Evolutionary conservation across 306 rosid genomes (phyloP), one percentile per base, ranked within the genome.

Genomic region (Sophora flavescens): DNA sequence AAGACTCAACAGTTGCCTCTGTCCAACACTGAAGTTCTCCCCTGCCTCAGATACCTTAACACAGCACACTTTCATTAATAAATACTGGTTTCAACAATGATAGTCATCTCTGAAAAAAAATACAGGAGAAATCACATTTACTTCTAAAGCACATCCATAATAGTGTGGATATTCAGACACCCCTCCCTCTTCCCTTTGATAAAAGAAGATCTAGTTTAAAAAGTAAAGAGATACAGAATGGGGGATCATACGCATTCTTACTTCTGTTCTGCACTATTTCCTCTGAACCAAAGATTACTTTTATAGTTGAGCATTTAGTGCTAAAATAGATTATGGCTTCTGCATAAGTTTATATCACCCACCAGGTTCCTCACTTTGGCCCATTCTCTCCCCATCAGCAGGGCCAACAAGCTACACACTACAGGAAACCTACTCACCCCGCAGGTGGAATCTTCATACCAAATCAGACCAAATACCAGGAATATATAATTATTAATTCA

Each of bases 21-120:
- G 97, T 77, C 98, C 98, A 81, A 95, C 97, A 67, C 98, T 95
- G 85, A 92, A 95, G 79, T 95, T 95, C 78, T 95, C 97, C 1
- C 97, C 97, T 9, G 96, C 93, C 78, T 95, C 97, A 5, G 88
- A 88, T 50, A 92, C 96, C 98, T 94, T 75, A 62, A 82, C 67
- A 86, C 63, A 75, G 10, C 44, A 76, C 63, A 79, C 6, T 44
- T 74, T 57, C 15, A 65, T 66, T 63, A 59, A 78, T 78, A 14
- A 78, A 63, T 57, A 70, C 58, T 44, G 60, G 41, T 57, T 41
- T 44, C 52, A 39, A 26, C 22, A 59, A 65, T 44, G 22, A 38
- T 13, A 47, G 11, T 41, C 71, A 66, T 47, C 35, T 54, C n/a
- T 8, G 53, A 18, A 30, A 51, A 17, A 30, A 57, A 63, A 53